Evolutionary conservation across 768 basidiomycete species (phyloP).

Genomic region (Mycena olivaceomarginata): DNA sequence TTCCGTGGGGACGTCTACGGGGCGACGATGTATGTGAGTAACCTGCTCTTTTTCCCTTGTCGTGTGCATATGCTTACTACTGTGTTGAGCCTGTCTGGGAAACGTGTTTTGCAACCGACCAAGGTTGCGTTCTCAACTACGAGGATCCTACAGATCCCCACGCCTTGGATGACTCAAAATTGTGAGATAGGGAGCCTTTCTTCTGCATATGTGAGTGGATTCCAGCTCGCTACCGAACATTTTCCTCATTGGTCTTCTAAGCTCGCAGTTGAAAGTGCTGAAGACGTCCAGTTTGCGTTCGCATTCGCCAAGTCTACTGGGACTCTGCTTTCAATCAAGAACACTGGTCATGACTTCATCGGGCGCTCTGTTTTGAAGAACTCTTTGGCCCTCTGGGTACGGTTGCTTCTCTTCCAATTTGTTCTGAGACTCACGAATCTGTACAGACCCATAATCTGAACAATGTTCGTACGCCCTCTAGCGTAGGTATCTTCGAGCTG

Average conservation of each 20-base stretch:
- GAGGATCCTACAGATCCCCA: slow-evolving; percentile 29
- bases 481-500: slow-evolving; percentile 17
- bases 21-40: slow-evolving; percentile 31
- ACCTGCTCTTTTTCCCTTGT: slow-evolving; percentile 5
- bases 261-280: slow-evolving; percentile 22
- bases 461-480: slow-evolving; percentile 13
- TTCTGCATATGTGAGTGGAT: slow-evolving; percentile 32
- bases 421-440: slow-evolving; percentile 11
- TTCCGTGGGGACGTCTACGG: slow-evolving; percentile 25
- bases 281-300: slow-evolving; percentile 21
- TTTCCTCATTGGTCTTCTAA: slow-evolving; percentile 19
- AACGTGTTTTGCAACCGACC: slow-evolving; percentile 30
- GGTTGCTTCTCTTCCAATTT: slow-evolving; percentile 11
- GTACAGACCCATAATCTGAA: slow-evolving; percentile 31
- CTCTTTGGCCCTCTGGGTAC: slow-evolving; percentile 31
- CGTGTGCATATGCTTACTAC: slow-evolving; percentile 22
- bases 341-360: slow-evolving; percentile 33
- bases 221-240: slow-evolving; percentile 12
- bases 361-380: slow-evolving; percentile 22
- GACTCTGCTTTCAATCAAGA: slow-evolving; percentile 34
- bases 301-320: slow-evolving; percentile 20
- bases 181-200: slow-evolving; percentile 30
- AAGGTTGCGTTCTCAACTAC: slow-evolving; percentile 33
- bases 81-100: slow-evolving; percentile 31
- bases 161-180: slow-evolving; percentile 32